phyloP scores from a whole-genome alignment of 768 basidiomycete genomes.

The Suillus brevipes region DNA sequence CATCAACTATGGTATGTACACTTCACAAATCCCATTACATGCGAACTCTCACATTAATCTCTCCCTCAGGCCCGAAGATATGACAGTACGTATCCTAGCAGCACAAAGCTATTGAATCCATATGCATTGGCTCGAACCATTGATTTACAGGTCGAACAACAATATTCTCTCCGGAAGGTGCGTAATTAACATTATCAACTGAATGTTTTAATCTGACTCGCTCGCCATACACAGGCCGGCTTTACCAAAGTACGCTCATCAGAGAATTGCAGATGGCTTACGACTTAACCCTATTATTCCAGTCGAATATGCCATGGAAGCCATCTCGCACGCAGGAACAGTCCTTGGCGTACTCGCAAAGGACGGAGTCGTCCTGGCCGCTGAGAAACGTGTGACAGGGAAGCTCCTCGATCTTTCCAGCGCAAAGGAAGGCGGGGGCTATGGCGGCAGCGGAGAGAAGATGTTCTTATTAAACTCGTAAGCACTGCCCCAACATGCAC shows the following conservation, averaged over 20 bases:
- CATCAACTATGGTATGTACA: conserved; percentile 48
- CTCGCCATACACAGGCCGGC: conserved; percentile 59
- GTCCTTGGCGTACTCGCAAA: conserved; percentile 91
- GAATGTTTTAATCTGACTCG: conserved; percentile 12
- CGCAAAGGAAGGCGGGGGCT: conserved; percentile 77
- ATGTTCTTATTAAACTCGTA: conserved; percentile 93
- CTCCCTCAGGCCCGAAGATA: conserved; percentile 79
- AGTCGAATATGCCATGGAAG: conserved; percentile 99
- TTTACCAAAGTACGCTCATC: conserved; percentile 84
- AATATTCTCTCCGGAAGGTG: conserved; percentile 98
- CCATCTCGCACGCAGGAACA: conserved; percentile 93
- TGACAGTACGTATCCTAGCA: conserved; percentile 66
- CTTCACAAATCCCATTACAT: not conserved
- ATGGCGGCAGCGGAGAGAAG: conserved; percentile 97
- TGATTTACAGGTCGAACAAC: conserved; percentile 80
- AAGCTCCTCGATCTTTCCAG: conserved; percentile 92
- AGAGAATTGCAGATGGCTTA: not conserved
- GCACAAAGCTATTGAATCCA: conserved; percentile 6
- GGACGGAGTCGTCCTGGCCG: conserved; percentile 89
- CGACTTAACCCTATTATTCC: conserved; percentile 12
- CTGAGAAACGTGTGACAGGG: conserved; percentile 97
- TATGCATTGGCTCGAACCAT: conserved; percentile 22
- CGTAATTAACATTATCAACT: conserved; percentile 20
- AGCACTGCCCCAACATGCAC: conserved; percentile 27
- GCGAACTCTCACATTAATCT: not conserved